phyloP scores from a whole-genome alignment of 2,329 filamentous ascomycete genomes.

The Spiromastix sp. region DNA sequence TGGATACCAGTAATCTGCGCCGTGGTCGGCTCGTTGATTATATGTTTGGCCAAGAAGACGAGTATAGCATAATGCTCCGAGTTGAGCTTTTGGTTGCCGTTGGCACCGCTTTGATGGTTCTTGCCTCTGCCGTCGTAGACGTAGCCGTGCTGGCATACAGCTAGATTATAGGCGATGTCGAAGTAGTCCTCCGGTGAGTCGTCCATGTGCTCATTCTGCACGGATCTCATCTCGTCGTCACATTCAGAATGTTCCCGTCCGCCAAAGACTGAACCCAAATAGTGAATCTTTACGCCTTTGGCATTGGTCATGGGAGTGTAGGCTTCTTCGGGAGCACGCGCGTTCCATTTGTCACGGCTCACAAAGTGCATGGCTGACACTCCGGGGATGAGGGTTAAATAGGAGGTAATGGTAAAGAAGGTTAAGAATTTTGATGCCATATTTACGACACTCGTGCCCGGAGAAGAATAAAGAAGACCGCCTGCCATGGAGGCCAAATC shows the following conservation, averaged over 20 bases:
- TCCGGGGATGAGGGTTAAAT: slow-evolving; percentile 2
- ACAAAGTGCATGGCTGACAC: slow-evolving; percentile 5
- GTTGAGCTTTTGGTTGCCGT: slow-evolving; percentile 2
- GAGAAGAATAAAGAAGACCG: too few relatives aligned
- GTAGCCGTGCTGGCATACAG: slow-evolving; percentile 7
- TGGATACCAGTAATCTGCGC: slow-evolving; percentile 4
- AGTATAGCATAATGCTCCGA: slow-evolving; percentile 3
- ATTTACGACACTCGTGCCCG: too few relatives aligned
- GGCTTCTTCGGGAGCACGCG: not conserved
- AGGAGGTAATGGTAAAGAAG: too few relatives aligned
- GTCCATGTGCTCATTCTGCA: slow-evolving; percentile 3
- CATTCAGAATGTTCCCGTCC: slow-evolving; percentile 2
- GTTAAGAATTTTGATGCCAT: too few relatives aligned
- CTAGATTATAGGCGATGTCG: slow-evolving; percentile 7
- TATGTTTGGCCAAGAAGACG: not conserved
- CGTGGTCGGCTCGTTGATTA: slow-evolving; percentile 1
- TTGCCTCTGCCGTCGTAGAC: slow-evolving; percentile 4
- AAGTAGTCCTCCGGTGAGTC: not conserved
- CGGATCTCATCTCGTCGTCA: slow-evolving; percentile 1
- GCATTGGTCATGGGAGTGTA: not conserved
- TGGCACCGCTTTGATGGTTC: slow-evolving; percentile 3
- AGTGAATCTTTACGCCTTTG: slow-evolving; percentile 7
- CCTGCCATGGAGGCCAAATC: too few relatives aligned
- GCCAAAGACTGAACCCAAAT: not conserved
- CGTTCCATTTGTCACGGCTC: slow-evolving; percentile 4